Evolutionary conservation across 768 basidiomycete species (phyloP), one percentile per base, ranked within the genome.

Genomic region (Pholiota conissans): DNA sequence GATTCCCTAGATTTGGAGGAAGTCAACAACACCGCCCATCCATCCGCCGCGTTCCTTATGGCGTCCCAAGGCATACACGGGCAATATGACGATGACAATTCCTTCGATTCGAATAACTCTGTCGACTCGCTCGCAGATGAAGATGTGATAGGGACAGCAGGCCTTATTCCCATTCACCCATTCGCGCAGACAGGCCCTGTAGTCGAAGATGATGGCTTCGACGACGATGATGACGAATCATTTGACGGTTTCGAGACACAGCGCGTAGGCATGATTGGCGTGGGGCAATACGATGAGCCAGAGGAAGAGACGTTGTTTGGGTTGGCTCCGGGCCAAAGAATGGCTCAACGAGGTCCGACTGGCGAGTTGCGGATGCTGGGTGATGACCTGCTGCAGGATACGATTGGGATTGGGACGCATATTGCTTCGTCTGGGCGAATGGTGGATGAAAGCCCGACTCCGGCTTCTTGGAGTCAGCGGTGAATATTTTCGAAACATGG

Each of bases 221-320:
- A 80, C 56, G 78, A 79, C 39, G 71, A 78, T 62, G 82, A 82
- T 9, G 48, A 47, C 57, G 79, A 82, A 63, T 80, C 82, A 35
- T 83, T 78, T 56, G 80, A 82, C 58, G 79, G 76, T 57, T 71
- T 70, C 56, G 73, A 67, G 49, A 74, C 73, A 45, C 48, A 37
- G 26, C 47, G 32, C 18, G 47, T 30, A 18, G n/a, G n/a, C 30
- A 50, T 35, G 70, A 66, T 16, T 29, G 56, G 68, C 61, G 49
- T 14, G 32, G 30, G 72, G 63, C 49, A 73, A 74, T 34, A 73
- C n/a, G 71, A 67, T 37, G 66, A 60, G 24, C 74, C 78, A 49
- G 27, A 30, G 24, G 84, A 86, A 64, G 87, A 90, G 69, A 90
- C 90, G 11, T 71, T 91, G 53, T 91, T 91, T 71, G 90, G 90